Evolutionary conservation across 345 rosid genomes (phyloP).

Genomic region (Iberis pinnata): DNA sequence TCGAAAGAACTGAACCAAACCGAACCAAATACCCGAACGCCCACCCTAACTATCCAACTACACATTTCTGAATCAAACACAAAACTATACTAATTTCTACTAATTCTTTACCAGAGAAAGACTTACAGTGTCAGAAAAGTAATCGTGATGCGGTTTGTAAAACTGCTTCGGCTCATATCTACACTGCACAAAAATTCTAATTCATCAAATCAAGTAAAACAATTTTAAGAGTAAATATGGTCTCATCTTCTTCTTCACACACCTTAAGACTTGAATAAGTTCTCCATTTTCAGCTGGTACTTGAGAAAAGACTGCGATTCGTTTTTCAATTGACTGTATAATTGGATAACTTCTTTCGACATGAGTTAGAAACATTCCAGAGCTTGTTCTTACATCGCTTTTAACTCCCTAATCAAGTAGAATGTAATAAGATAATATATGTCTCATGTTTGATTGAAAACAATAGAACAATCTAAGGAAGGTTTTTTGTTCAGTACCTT

Average conservation of each 20-base stretch:
- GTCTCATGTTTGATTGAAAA: no score
- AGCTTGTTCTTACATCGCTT: constrained; percentile 90
- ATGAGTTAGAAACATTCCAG: constrained; percentile 86
- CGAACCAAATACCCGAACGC: no score
- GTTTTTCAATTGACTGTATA: constrained; percentile 83
- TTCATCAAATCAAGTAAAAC: constrained; percentile 40
- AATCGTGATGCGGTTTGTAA: constrained; percentile 94
- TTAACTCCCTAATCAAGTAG: constrained; percentile 57
- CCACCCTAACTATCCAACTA: no score
- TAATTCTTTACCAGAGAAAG: not conserved
- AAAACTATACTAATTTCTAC: not conserved
- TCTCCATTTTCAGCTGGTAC: constrained; percentile 87
- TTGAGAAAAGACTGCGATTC: constrained; percentile 91
- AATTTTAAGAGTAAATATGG: no score
- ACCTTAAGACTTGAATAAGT: constrained; percentile 92
- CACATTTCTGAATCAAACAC: not conserved
- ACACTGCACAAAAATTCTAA: constrained; percentile 71
- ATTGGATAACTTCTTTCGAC: constrained; percentile 69
- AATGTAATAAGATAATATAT: not conserved
- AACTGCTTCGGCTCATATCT: constrained; percentile 83
- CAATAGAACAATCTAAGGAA: not conserved
- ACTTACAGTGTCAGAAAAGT: constrained; percentile 86
- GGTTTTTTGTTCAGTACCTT: constrained; percentile 45
- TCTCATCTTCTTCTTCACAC: constrained; percentile 23
- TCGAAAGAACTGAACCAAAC: no score